Evolutionary conservation across 176 grass and related monocot genomes (phyloP).

Genomic region (Neostapfia colusana): DNA sequence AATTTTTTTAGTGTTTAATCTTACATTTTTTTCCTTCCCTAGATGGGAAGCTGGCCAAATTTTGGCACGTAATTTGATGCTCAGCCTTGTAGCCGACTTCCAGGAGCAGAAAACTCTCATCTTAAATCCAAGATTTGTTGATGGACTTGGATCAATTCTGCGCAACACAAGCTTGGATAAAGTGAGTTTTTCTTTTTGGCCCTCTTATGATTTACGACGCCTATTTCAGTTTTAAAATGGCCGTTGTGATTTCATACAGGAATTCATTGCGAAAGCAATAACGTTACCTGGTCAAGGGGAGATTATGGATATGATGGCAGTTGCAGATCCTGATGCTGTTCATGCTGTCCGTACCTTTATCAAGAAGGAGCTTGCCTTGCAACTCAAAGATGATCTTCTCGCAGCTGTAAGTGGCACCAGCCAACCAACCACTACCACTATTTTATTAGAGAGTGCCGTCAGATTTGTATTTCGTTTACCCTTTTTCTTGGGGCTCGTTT

Average conservation of each 20-base stretch:
- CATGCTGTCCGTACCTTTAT: slow-evolving; percentile 89
- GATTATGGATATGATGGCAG: slow-evolving; percentile 98
- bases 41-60: slow-evolving; percentile 99
- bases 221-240: slow-evolving; percentile 22
- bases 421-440: neutral
- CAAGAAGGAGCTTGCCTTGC: slow-evolving; percentile 77
- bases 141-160: slow-evolving; percentile 76
- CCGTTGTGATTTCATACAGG: slow-evolving; percentile 49
- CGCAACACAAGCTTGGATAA: slow-evolving; percentile 78
- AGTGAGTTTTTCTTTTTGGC: slow-evolving; percentile 44
- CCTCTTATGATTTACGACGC: neutral
- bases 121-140: slow-evolving; percentile 82
- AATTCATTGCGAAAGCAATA: slow-evolving; percentile 96
- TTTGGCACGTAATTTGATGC: slow-evolving; percentile 91
- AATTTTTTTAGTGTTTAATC: slow-evolving; percentile 20
- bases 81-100: slow-evolving; percentile 85
- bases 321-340: slow-evolving; percentile 97
- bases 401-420: slow-evolving; percentile 59
- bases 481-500: neutral
- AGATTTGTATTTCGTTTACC: too few species aligned
- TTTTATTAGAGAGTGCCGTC: neutral
- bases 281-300: slow-evolving; percentile 97
- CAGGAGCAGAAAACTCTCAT: slow-evolving; percentile 78
- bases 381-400: slow-evolving; percentile 82
- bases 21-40: slow-evolving; percentile 25